Conservation (phyloP, 805 yeast genomes). For the Yueomyces sp. region DNA sequence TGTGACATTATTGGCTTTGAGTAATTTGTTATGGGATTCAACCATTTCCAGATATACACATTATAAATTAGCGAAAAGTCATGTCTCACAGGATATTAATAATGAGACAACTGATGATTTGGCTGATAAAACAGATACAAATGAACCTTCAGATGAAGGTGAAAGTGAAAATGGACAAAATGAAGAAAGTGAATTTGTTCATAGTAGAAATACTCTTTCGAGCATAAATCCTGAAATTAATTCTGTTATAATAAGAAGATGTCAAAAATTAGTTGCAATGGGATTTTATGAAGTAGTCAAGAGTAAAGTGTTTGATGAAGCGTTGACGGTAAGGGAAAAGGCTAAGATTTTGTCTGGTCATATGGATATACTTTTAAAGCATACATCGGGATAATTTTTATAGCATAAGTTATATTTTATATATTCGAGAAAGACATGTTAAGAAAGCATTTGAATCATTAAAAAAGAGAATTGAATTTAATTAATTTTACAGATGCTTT, state of each 20-base stretch:
- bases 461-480: background rate
- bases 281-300: conserved; percentile 20
- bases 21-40: conserved; percentile 23
- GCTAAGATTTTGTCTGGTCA: conserved; percentile 20
- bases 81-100: background rate
- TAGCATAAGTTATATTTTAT: too few species aligned
- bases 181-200: conserved; percentile 1
- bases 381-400: too few species aligned
- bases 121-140: background rate
- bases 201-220: background rate
- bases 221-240: conserved; percentile 1
- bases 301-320: conserved; percentile 15
- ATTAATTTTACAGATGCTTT: background rate
- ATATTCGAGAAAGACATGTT: background rate
- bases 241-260: conserved; percentile 15
- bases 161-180: background rate
- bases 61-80: conserved; percentile 4
- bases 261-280: conserved; percentile 15
- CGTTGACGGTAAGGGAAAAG: conserved; percentile 20
- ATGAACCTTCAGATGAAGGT: background rate
- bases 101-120: background rate
- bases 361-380: conserved; percentile 18
- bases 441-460: background rate
- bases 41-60: conserved; percentile 14
- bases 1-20: conserved; percentile 22